These are phyloP conservation scores for Diaporthe caulivora DNA, from an alignment of 2,329 filamentous ascomycete species.

Conservation along the genomic window DNA sequence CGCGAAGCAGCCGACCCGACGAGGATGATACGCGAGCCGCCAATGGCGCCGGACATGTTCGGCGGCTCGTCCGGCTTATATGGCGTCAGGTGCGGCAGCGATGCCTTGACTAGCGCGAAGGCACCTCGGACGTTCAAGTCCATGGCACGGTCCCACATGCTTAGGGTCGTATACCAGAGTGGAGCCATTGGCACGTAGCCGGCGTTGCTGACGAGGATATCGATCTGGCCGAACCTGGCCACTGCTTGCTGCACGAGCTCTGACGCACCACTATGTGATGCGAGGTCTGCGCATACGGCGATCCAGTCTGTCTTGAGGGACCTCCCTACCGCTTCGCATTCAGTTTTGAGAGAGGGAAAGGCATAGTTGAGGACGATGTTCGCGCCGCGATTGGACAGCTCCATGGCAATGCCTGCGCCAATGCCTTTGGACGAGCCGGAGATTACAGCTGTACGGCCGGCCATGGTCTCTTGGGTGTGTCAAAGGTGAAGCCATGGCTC, in stretches of 20 bases:
- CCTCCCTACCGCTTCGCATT: neutral
- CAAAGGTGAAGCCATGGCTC: too few relatives aligned
- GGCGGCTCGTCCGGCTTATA: slow-evolving; percentile 16
- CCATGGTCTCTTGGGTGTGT: neutral
- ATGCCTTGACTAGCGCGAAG: slow-evolving; percentile 12
- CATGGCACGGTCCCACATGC: slow-evolving; percentile 19
- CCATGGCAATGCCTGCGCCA: slow-evolving; percentile 21
- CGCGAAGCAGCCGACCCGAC: slow-evolving; percentile 19
- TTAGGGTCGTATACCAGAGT: neutral
- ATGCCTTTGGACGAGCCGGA: slow-evolving; percentile 19
- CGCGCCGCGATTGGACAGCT: slow-evolving; percentile 22
- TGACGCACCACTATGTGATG: neutral
- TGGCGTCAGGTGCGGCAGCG: neutral
- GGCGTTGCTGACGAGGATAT: slow-evolving; percentile 35
- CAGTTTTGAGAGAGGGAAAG: neutral
- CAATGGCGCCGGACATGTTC: slow-evolving; percentile 2
- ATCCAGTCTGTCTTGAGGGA: slow-evolving; percentile 30
- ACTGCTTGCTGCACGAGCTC: slow-evolving; percentile 20
- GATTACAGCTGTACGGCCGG: neutral
- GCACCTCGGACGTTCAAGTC: slow-evolving; percentile 21
- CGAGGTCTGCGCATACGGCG: slow-evolving; percentile 17
- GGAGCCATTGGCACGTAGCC: slow-evolving; percentile 13
- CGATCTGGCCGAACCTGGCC: slow-evolving; percentile 24
- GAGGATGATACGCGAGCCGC: slow-evolving; percentile 19
- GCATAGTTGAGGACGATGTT: slow-evolving; percentile 33